phyloP scores from a whole-genome alignment of 2,329 filamentous ascomycete species.

The Lasiodiplodia hormozganensis region DNA sequence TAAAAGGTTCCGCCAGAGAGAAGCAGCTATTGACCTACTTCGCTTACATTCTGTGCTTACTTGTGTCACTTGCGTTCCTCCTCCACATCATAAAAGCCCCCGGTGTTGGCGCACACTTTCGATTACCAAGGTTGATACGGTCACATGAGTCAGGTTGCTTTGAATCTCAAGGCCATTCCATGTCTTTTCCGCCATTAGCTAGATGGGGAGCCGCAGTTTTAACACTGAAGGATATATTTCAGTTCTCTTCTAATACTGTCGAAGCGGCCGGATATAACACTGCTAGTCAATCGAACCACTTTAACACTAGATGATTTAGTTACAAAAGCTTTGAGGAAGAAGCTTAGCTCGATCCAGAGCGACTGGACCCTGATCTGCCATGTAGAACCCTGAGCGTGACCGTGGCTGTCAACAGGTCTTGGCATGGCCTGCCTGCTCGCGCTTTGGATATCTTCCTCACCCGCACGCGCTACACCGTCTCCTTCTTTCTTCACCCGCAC shows the following conservation, averaged over 20 bases:
- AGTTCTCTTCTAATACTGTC: neutral
- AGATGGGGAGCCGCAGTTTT: neutral
- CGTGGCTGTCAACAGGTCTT: neutral
- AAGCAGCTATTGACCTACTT: too few species aligned
- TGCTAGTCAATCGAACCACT: neutral
- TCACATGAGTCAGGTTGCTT: neutral
- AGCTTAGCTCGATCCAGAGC: neutral
- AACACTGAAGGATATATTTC: neutral
- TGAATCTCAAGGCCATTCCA: neutral
- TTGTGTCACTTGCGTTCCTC: neutral
- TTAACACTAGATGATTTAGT: neutral
- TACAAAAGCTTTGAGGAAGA: neutral
- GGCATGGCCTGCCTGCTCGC: neutral
- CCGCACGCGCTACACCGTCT: neutral
- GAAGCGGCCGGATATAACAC: neutral
- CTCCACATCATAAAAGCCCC: neutral
- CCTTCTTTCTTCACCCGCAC: neutral
- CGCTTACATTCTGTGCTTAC: too few species aligned
- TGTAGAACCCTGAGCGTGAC: neutral
- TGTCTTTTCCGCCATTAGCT: neutral
- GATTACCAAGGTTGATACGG: neutral
- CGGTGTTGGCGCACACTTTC: neutral
- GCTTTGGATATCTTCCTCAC: too few species aligned
- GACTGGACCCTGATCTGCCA: neutral
- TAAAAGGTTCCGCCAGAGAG: accelerated